These are phyloP conservation scores for Colletotrichum horii DNA, from an alignment of 2,329 filamentous ascomycete genomes.

Conservation along the genomic window DNA sequence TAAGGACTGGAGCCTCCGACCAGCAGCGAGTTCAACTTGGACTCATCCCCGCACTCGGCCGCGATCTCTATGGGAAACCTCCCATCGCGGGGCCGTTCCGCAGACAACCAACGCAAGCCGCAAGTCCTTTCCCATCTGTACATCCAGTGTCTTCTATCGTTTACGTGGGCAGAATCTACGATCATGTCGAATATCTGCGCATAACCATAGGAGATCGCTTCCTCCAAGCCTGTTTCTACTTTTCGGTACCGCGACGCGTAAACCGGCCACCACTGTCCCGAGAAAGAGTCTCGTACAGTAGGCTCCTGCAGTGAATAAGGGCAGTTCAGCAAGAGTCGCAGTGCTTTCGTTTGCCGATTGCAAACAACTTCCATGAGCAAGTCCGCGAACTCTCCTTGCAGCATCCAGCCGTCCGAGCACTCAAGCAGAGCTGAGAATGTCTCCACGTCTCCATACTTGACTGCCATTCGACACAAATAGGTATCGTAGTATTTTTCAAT, in stretches of 20 bases:
- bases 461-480: neutral
- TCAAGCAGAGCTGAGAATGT: neutral
- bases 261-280: neutral
- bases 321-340: neutral
- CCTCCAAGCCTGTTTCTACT: neutral
- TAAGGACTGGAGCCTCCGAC: neutral
- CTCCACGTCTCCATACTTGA: neutral
- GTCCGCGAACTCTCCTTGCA: neutral
- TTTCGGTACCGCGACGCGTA: neutral
- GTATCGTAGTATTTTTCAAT: neutral
- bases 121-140: neutral
- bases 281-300: neutral
- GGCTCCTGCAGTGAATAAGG: neutral
- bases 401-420: neutral
- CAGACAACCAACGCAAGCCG: neutral
- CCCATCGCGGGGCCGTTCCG: neutral
- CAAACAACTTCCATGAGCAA: neutral
- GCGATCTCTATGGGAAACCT: neutral
- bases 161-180: neutral
- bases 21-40: neutral
- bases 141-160: neutral
- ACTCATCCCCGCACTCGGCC: neutral
- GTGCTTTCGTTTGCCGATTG: neutral
- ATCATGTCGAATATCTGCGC: neutral
- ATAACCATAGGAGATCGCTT: neutral